Evolutionary conservation across 805 yeast species (phyloP), one percentile per base, ranked within the genome.

Genomic region (Pichia paraexigua): DNA sequence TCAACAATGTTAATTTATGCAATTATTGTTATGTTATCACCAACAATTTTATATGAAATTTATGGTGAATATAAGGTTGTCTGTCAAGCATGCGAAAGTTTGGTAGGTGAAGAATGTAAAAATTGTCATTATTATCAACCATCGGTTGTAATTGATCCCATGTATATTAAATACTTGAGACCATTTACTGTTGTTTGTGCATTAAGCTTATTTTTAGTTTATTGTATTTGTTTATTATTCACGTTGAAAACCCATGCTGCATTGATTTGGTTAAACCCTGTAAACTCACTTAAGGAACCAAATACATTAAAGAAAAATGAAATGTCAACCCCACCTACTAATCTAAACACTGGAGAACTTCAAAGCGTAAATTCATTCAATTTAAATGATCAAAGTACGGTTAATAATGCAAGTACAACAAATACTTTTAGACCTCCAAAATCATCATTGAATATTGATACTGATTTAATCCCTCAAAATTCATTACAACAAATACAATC

Each of bases 171-270:
- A 6, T 78, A 87, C n/a, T 75, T 94, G 53, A 80, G 81, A 59
- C 99, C 99, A 3, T 87, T 87, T 67, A 79, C 95, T 2, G 64
- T 85, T 11, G 72, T 87, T 35, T 91, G 96, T 65, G 95, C 96
- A 0, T 59, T 85, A 18, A 79, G 87, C 5, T 76, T 94, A 51
- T 88, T 91, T 61, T 68, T 87, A 15, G 94, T 96, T 0, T 94
- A 94, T 64, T 77, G 81, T 22, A 83, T 91, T 66, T 98, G 99
- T 1, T 72, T 94, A 43, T 83, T 89, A 79, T 94, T 94, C 66
- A 94, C 99, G 0, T 76, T 94, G 61, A 79, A 96, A 61, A 94
- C 98, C 0, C 99, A 94, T 68, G 99, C 99, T 0, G 92, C 96
- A 1, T 73, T 90, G 70, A 94, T 94, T 57, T 94, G 99, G 99